Evolutionary conservation across 2,329 filamentous ascomycete genomes (phyloP), one percentile per base, ranked within the genome.

Genomic region (Aspergillus tanneri): DNA sequence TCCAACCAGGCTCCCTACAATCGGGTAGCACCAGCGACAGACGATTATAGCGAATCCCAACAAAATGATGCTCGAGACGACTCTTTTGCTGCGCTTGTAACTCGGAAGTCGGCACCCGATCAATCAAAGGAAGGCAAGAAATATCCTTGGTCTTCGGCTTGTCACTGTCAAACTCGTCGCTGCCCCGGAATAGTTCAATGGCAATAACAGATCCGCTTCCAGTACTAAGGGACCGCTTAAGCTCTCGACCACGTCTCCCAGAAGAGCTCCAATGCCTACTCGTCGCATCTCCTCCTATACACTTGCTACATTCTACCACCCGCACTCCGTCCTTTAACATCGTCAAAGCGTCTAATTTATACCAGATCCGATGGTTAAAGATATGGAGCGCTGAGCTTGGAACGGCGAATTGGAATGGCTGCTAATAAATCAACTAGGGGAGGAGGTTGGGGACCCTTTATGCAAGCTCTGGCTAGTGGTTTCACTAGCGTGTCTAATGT

Each of bases 141-240:
- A 19, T 14, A 10, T 12, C 14, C 12, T 14, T n/a, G 16, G 21
- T 8, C 10, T 10, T 22, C 19, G 24, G 16, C 12, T n/a, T n/a
- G n/a, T 28, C 25, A 28, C 2, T 28, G 27, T 12, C 27, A 28
- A 12, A n/a, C 11, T 6, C 14, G 27, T n/a, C 27, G 9, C 12
- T 16, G 34, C 39, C 43, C 14, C 11, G 25, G 27, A 41, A 42
- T 4, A 47, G 25, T 16, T 47, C 44, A 25, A 47, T 23, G 16
- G 37, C 25, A 10, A 47, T 6, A 12, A 30, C 27, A 18, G 45
- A 42, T 14, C 28, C 45, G 23, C 36, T 28, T 5, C 14, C 27
- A 2, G 27, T 28, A 4, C 27, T 10, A 28, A n/a, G 27, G 11
- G 14, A n/a, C 5, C 27, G 27, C 27, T 28, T 10, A 40, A 18